Conservation (phyloP, 1,139 yeast species). For the Suhomyces taliae region DNA sequence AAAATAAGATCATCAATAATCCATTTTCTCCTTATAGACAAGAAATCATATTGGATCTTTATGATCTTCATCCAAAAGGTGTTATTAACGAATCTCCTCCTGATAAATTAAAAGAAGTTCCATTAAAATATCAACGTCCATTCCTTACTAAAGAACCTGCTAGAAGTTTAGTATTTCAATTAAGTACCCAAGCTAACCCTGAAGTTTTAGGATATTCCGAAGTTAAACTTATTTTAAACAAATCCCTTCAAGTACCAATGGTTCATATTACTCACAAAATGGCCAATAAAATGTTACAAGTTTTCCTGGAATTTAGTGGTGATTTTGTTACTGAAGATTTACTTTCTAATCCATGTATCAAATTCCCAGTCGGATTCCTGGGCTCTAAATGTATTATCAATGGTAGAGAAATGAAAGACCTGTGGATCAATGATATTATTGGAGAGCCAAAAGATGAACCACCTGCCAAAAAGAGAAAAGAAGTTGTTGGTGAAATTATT, state of each 20-base stretch:
- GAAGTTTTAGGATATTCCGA: slow-evolving; percentile 19
- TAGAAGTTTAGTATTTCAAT: slow-evolving; percentile 58
- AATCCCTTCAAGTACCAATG: slow-evolving; percentile 24
- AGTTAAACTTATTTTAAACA: slow-evolving; percentile 33
- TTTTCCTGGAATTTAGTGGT: slow-evolving; percentile 25
- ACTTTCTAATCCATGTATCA: slow-evolving; percentile 17
- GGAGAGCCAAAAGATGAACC: slow-evolving; percentile 9
- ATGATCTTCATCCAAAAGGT: slow-evolving; percentile 49
- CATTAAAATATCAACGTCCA: slow-evolving; percentile 57
- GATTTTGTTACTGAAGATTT: slow-evolving; percentile 22
- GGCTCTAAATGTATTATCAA: slow-evolving; percentile 35
- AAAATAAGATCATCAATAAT: slow-evolving; percentile 49
- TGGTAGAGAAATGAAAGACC: slow-evolving; percentile 35
- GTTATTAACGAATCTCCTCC: slow-evolving; percentile 26
- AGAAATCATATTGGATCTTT: slow-evolving; percentile 57
- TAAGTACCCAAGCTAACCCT: slow-evolving; percentile 29
- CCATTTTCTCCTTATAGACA: slow-evolving; percentile 46
- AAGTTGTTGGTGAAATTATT: slow-evolving; percentile 32
- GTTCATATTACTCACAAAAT: slow-evolving; percentile 28
- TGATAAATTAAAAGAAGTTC: slow-evolving; percentile 19
- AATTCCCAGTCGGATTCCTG: slow-evolving; percentile 27
- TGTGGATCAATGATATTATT: slow-evolving; percentile 36
- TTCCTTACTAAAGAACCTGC: slow-evolving; percentile 38
- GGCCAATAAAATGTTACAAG: slow-evolving; percentile 24
- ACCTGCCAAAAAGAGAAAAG: slow-evolving; percentile 15